Evolutionary conservation across 106 monocot species (phyloP).

Genomic region (Dioscorea dumetorum): DNA sequence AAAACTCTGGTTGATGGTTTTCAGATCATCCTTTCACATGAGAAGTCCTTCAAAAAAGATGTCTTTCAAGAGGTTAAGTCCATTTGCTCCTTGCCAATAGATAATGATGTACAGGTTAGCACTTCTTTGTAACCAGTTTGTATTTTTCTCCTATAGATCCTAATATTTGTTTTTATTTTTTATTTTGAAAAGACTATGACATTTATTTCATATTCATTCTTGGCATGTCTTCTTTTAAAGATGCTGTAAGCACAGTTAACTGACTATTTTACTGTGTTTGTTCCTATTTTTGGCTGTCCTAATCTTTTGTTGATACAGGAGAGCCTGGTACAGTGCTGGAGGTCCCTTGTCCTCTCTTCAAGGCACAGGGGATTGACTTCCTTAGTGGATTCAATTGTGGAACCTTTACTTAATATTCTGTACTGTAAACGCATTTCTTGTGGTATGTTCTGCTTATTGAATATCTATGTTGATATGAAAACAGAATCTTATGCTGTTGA

Average conservation of each 20-base stretch:
- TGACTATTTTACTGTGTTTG: too few relatives aligned
- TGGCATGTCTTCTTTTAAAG: not conserved
- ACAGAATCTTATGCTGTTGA: too few relatives aligned
- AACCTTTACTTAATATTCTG: constrained; percentile 44
- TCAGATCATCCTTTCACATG: constrained; percentile 75
- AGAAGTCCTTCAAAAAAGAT: constrained; percentile 51
- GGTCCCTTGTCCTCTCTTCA: constrained; percentile 38
- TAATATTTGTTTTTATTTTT: not conserved
- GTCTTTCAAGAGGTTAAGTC: constrained; percentile 33
- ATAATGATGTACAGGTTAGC: constrained; percentile 29
- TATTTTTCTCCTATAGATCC: too few relatives aligned
- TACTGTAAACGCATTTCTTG: constrained; percentile 22
- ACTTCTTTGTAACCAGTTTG: not conserved
- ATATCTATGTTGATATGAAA: too few relatives aligned
- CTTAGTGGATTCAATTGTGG: constrained; percentile 30
- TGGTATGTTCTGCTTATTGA: constrained; percentile 19
- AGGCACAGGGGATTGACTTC: constrained; percentile 39
- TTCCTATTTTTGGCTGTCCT: too few relatives aligned
- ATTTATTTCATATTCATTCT: not conserved
- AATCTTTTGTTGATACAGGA: constrained; percentile 22
- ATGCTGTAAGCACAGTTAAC: too few relatives aligned
- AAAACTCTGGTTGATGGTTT: not conserved
- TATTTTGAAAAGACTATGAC: not conserved
- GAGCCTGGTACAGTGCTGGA: constrained; percentile 27
- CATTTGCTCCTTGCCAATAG: constrained; percentile 14